Percentiles rank a stretch among this genome's conserved stretches.
phyloP scores from a whole-genome alignment of 2,329 filamentous ascomycete genomes.

The Knoxdaviesia proteae region DNA sequence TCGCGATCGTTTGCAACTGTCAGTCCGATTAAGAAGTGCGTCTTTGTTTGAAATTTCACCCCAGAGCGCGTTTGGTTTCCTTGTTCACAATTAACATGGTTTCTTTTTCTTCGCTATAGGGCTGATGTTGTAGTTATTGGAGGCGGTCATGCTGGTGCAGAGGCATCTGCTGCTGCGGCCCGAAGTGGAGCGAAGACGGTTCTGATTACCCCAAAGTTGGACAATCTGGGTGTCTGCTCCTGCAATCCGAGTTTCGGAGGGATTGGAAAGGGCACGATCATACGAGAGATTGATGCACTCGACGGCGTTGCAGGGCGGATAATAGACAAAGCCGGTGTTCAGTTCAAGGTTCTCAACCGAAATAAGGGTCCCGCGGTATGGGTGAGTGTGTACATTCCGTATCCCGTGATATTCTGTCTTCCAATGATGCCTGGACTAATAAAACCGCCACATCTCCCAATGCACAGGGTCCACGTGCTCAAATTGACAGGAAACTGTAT shows the following conservation, averaged over 20 bases:
- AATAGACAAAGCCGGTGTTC: conserved; percentile 85
- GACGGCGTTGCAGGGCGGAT: conserved; percentile 77
- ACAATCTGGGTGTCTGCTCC: conserved; percentile 85
- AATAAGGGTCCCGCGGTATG: conserved; percentile 90
- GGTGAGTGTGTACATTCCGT: conserved; percentile 19
- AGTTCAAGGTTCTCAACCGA: conserved; percentile 75
- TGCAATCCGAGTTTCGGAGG: conserved; percentile 95
- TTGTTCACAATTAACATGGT: background rate
- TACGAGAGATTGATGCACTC: conserved; percentile 85
- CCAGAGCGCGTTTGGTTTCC: background rate
- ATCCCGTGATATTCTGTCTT: background rate
- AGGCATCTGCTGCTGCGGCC: conserved; percentile 81
- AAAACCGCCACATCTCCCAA: background rate
- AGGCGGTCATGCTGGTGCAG: conserved; percentile 84
- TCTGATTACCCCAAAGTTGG: conserved; percentile 67
- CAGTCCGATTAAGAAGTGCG: no score
- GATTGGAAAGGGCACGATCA: conserved; percentile 95
- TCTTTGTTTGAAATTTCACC: no score
- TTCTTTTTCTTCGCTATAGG: conserved; percentile 15
- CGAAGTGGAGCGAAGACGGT: conserved; percentile 75
- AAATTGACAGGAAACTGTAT: conserved; percentile 84
- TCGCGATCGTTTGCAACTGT: no score
- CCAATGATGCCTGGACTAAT: no score
- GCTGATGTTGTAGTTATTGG: conserved; percentile 88
- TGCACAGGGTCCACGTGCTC: conserved; percentile 58